Evolutionary conservation across 805 yeast species (phyloP), one percentile per base, ranked within the genome.

Genomic region (Metschnikowia vanudenii): DNA sequence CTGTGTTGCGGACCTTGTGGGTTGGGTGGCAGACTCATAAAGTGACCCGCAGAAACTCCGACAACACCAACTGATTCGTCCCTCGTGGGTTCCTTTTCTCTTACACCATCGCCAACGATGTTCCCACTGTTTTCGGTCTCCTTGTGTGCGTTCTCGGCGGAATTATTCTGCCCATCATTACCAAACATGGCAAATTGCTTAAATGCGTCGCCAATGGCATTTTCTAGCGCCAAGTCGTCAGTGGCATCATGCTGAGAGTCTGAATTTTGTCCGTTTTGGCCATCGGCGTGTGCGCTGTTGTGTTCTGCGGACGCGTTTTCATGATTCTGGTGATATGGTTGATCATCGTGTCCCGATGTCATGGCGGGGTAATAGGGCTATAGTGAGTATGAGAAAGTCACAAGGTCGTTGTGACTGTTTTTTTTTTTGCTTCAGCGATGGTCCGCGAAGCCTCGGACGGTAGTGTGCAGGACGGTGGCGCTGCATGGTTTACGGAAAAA

Each of bases 171-270:
- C 24, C 8, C 4, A 8, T 22, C 24, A 22, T 22, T 16, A 14
- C 33, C 45, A 12, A 54, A 42, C 41, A 59, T 45, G 54, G 64
- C 51, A 63, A 68, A 52, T 56, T 70, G 52, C 59, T 60, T 49
- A 50, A 71, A 67, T 0, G 68, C 75, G 49, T 67, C 66, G 14
- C 71, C 74, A 35, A 71, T 68, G 30, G 73, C 72, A 37, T 60
- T 61, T 43, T 67, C 67, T 18, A 55, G 46, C 9, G 41, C 54
- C 26, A 54, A 39, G 46, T 54, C 56, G 14, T 44, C 47, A 13
- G 14, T 29, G 14, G 32, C 32, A 29, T 29, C 32, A n/a, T 29
- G 13, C 8, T 22, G 24, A 22, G 24, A 17, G 39, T 14, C 12
- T 7, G 18, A 35, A 24, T 9, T 31, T 5, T 40, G 24, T 11